These are phyloP conservation scores for Fraxinus dipetala DNA, from an alignment of 305 asterid species.

Conservation along the genomic window DNA sequence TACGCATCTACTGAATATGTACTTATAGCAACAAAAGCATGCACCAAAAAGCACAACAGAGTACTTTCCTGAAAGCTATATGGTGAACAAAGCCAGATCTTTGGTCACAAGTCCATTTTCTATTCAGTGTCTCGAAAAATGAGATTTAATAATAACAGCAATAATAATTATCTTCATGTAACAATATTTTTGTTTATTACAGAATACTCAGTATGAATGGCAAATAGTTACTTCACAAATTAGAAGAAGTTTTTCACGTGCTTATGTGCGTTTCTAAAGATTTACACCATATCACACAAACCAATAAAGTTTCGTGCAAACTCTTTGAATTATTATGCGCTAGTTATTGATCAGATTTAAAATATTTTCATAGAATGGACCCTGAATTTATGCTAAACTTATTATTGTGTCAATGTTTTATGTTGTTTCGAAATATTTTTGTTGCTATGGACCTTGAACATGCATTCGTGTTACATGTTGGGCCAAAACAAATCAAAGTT, in stretches of 20 bases:
- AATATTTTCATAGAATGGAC: not conserved
- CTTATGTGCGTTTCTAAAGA: not conserved
- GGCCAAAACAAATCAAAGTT: not conserved
- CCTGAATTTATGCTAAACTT: not conserved
- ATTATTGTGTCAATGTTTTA: not conserved
- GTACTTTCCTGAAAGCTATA: not conserved
- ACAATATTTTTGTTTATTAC: not conserved
- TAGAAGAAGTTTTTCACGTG: not conserved
- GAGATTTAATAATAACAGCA: not conserved
- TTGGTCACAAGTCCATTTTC: not conserved
- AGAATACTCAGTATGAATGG: slow-evolving; percentile 2
- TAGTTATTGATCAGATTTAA: not conserved
- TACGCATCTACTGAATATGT: not conserved
- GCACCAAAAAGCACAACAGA: not conserved
- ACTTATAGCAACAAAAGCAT: slow-evolving; percentile 14
- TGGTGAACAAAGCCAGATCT: not conserved
- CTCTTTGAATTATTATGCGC: not conserved
- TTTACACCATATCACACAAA: not conserved
- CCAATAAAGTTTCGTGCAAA: not conserved
- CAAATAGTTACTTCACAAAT: not conserved
- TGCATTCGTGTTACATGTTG: not conserved
- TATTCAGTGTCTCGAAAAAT: not conserved
- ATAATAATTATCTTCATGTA: not conserved
- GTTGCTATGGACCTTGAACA: not conserved
- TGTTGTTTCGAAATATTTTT: not conserved